phyloP scores from a whole-genome alignment of 2,329 filamentous ascomycete species.

The Fusarium sterilihyphosum region DNA sequence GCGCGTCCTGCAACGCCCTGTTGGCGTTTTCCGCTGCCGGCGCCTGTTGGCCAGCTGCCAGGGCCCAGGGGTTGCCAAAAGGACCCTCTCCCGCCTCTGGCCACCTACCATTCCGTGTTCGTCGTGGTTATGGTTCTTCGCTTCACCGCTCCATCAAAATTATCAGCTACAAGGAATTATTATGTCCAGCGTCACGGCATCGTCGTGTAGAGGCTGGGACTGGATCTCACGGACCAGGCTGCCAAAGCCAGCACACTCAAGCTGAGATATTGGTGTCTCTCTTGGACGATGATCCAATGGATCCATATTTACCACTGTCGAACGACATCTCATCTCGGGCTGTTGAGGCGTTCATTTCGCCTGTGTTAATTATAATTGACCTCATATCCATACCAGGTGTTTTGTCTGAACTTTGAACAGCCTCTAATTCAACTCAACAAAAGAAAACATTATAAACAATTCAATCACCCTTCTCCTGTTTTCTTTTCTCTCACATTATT shows the following conservation, averaged over 20 bases:
- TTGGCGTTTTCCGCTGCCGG: conserved; percentile 35
- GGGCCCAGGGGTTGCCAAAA: conserved; percentile 17
- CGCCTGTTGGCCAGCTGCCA: conserved; percentile 36
- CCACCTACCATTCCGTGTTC: conserved; percentile 13
- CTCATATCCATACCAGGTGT: neutral
- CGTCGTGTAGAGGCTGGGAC: neutral
- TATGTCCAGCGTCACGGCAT: conserved; percentile 4
- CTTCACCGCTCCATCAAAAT: conserved; percentile 35
- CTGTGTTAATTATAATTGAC: conserved; percentile 13
- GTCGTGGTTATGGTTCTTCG: conserved; percentile 9
- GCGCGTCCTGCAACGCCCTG: conserved; percentile 46
- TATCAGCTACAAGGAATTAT: conserved; percentile 9
- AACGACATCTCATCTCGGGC: conserved; percentile 34
- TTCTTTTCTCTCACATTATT: neutral
- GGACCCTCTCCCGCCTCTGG: conserved; percentile 1
- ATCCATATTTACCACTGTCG: conserved; percentile 38
- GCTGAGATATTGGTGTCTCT: conserved; percentile 20
- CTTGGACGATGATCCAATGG: conserved; percentile 38
- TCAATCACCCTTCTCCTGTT: neutral
- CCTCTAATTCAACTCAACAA: neutral
- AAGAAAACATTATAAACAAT: neutral
- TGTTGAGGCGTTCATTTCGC: conserved; percentile 22
- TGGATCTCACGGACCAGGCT: neutral
- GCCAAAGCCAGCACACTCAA: neutral
- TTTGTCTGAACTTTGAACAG: neutral